Base-by-base conservation (phyloP, 2,329 filamentous ascomycete genomes). In the Colletotrichum musicola region DNA sequence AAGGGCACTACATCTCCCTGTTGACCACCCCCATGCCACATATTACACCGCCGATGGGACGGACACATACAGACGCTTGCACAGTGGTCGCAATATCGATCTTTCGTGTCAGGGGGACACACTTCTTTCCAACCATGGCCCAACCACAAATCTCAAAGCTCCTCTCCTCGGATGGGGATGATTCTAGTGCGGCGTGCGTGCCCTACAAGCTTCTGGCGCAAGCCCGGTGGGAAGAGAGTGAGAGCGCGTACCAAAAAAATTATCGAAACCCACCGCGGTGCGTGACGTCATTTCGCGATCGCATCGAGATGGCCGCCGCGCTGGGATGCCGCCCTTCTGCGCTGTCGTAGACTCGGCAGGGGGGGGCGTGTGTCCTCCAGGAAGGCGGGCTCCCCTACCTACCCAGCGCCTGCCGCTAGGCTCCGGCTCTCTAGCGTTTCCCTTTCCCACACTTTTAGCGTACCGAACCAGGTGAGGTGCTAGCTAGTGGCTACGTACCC, bases 291-390 rank as follows among this genome's bases (percentile, higher is more conserved):
- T 65, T n/a, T 25, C 46, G 40, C 42, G 65, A 68, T 65, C 49
- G 20, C 65, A 68, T 68, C 65, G 65, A 68, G 65, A 68, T 68
- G 65, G 60, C 38, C 44, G 49, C 35, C 65, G 35, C 64, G 64
- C 62, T 63, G 53, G 50, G 58, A 57, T 64, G 60, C n/a, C 38
- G 51, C 38, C 16, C n/a, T 18, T 20, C 35, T 61, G 56, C 25
- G 25, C 27, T 47, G 42, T 53, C 20, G 44, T 30, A 44, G 30
- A n/a, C 18, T n/a, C 22, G 47, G 27, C 27, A n/a, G 22, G 53
- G 54, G 65, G 22, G 49, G 20, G 55, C 25, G 50, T 68, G 61
- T 65, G 42, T 54, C 16, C 61, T 51, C 38, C 57, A 38, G 30
- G 30, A 35, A 35, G 47, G 54, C 57, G 20, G 47, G 54, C 42